Base-by-base conservation (phyloP, 306 rosid species). In the Crotalaria pallida region DNA sequence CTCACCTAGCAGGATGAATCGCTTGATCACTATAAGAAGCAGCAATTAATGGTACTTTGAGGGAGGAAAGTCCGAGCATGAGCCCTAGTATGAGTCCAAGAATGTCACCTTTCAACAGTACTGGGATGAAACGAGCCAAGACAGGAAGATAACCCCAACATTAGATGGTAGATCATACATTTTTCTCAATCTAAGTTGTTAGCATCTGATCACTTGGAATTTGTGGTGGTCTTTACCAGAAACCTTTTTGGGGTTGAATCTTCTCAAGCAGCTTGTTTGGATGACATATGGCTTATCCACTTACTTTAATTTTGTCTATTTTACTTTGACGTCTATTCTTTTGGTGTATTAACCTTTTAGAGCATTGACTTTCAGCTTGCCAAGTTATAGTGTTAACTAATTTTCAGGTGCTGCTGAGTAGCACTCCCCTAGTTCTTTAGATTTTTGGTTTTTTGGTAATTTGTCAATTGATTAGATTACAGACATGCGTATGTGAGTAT, bases 61-160 rank as follows among this genome's bases (percentile, higher is more conserved):
- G 97, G 86, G 97, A 92, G 66, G 97, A 87, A 83, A 92, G 97
- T 76, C 97, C 93, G 0, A 88, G 97, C 67, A 92, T 92, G 96
- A 90, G 96, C 77, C 92, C 91, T 0, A 87, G 91, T 19, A 84
- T 84, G 88, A 88, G 94, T 65, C 97, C 97, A 2, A 89, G 91
- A 80, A 84, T 92, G 97, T 92, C 96, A 0, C 96, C 97, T 11
- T 92, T 92, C 69, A 89, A 87, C 87, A 85, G 80, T 61, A 82
- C 89, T 29, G 96, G 96, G 65, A 88, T 92, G 87, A 92, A 92
- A 73, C 88, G 97, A 51, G 94, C 97, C 69, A 92, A 92, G 84
- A 92, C 94, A 15, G 96, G 96, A 80, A 85, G 90, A 83, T 91
- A 75, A 82, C 84, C 71, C 53, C 6, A 43, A 27, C n/a, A 58